Base-by-base conservation (phyloP, 306 rosid species). In the Lathyrus sativus region DNA sequence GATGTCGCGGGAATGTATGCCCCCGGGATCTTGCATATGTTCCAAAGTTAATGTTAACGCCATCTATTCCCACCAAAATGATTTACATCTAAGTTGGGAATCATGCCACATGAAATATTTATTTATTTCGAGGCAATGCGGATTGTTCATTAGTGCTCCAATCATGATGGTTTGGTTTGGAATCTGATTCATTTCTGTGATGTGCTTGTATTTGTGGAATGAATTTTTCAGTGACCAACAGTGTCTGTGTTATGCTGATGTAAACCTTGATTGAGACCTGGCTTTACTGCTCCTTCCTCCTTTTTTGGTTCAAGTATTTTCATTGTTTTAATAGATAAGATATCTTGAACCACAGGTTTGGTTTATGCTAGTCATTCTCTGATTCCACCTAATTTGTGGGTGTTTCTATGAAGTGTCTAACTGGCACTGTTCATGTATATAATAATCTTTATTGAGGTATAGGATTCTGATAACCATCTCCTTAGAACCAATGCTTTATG, bases 201-300 rank as follows among this genome's bases (percentile, higher is more conserved):
- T 74, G 78, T 85, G 63, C 42, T 65, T 85, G 81, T 65, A 72
- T 87, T 74, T 50, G 59, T 67, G 74, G 74, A 82, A 84, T 80
- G 90, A 76, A 80, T 73, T 77, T 82, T 82, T 82, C 79, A 68
- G 88, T 85, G 90, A 86, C 83, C 84, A 85, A 73, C 90, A 80
- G 64, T 90, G 85, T 72, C 73, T 74, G 71, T 84, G 85, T 81
- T 68, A 73, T 85, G 79, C 83, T 68, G 85, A 77, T 80, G 66
- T 77, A 79, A 86, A 82, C 82, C 83, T 75, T 80, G 88, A 90
- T 65, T 49, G 76, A 49, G 90, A 88, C 88, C 65, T 44, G 31
- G 66, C 78, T 73, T 76, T 68, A 73, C 49, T 85, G 84, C 82
- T 65, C 33, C 12, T 48, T 33, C 12, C 33, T 71, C 78, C 79